Evolutionary conservation across 495 filamentous ascomycete species (phyloP).

Genomic region (Amorphotheca resinae): DNA sequence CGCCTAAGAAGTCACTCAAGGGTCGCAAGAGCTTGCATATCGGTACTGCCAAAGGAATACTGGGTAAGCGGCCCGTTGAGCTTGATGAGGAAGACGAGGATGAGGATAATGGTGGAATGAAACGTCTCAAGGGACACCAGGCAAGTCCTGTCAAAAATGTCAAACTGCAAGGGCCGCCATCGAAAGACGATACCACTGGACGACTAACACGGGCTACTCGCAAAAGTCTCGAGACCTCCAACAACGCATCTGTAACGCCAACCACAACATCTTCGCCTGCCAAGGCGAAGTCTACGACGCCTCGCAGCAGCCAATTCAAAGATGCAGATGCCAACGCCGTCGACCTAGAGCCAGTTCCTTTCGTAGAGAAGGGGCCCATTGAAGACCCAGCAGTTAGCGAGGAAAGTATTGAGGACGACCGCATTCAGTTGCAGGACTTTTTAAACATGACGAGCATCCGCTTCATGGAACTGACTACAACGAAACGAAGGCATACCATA

Average conservation of each 20-base stretch:
- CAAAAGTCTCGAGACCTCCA: constrained; percentile 24
- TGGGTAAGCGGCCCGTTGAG: constrained; percentile 64
- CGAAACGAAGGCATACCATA: constrained; percentile 78
- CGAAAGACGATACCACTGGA: constrained; percentile 50
- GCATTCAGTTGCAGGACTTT: constrained; percentile 83
- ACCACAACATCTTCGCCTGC: constrained; percentile 32
- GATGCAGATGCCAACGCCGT: constrained; percentile 31
- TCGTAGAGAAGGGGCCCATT: constrained; percentile 23
- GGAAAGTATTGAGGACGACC: constrained; percentile 39
- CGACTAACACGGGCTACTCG: constrained; percentile 41
- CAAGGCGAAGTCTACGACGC: constrained; percentile 31
- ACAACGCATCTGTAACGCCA: constrained; percentile 26
- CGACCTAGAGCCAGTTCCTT: constrained; percentile 29
- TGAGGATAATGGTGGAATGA: constrained; percentile 49
- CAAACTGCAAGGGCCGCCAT: constrained; percentile 50
- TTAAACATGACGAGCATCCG: constrained; percentile 89
- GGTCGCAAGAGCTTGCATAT: constrained; percentile 67
- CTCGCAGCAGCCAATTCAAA: constrained; percentile 36
- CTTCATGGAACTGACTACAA: constrained; percentile 91
- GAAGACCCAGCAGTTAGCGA: constrained; percentile 20
- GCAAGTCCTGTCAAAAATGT: constrained; percentile 70
- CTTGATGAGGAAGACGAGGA: constrained; percentile 58
- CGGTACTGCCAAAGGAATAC: constrained; percentile 58
- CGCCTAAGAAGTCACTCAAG: constrained; percentile 53
- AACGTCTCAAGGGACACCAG: constrained; percentile 56